Conservation (phyloP, 2,329 filamentous ascomycete genomes). For the Claviceps sp. region DNA sequence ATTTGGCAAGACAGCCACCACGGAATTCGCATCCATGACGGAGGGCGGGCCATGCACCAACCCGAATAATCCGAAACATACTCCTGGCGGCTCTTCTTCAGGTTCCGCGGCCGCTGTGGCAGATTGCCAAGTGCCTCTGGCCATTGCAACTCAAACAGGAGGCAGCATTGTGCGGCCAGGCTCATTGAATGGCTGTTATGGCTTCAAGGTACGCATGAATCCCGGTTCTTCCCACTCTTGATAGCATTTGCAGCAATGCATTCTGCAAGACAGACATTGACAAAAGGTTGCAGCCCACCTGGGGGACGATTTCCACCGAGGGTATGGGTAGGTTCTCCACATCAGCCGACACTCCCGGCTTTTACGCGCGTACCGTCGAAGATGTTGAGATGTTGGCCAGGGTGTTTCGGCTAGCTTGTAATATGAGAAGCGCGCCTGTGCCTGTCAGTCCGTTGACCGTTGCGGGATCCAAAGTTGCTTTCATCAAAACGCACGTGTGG, state of each 20-base stretch:
- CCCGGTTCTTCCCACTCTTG: too few species aligned
- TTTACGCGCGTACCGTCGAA: slow-evolving; percentile 42
- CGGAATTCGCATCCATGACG: slow-evolving; percentile 47
- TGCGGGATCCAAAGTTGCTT: slow-evolving; percentile 36
- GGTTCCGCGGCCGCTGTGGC: slow-evolving; percentile 54
- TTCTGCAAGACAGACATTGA: background rate
- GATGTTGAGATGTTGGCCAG: slow-evolving; percentile 44
- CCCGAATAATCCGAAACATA: slow-evolving; percentile 50
- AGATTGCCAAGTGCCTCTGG: slow-evolving; percentile 48
- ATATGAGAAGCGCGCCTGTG: slow-evolving; percentile 26
- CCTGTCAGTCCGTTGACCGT: slow-evolving; percentile 19
- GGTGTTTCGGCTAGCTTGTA: slow-evolving; percentile 37
- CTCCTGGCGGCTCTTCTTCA: slow-evolving; percentile 54
- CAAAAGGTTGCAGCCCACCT: slow-evolving; percentile 33
- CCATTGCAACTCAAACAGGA: slow-evolving; percentile 51
- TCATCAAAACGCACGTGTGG: slow-evolving; percentile 42
- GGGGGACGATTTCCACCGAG: slow-evolving; percentile 48
- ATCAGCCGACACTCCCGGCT: slow-evolving; percentile 47
- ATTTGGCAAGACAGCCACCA: slow-evolving; percentile 39
- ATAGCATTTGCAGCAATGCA: background rate
- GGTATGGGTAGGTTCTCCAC: slow-evolving; percentile 45
- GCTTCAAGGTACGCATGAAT: slow-evolving; percentile 30
- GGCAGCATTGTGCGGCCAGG: slow-evolving; percentile 51
- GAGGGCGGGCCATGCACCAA: slow-evolving; percentile 45
- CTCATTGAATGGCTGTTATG: slow-evolving; percentile 52